Conservation (phyloP, 257 asterid species). For the Nicotiana noctiflora region DNA sequence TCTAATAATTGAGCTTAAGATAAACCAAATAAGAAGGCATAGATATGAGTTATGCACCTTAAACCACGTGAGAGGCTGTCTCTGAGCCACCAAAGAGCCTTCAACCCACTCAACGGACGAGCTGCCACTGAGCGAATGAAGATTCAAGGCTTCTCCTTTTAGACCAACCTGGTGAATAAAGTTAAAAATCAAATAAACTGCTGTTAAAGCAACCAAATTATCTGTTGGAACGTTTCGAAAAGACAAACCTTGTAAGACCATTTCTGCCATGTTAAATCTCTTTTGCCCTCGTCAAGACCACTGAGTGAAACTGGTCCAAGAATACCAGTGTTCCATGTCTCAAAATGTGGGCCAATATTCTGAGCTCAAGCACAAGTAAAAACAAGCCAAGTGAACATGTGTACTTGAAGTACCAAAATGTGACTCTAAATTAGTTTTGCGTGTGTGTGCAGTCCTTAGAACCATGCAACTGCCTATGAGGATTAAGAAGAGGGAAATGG, state of each 20-base stretch:
- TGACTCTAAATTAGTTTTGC: neutral
- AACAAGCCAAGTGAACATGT: neutral
- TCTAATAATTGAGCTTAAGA: neutral
- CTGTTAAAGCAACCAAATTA: neutral
- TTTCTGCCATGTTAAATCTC: slow-evolving; percentile 95
- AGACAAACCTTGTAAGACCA: slow-evolving; percentile 79
- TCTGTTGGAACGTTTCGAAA: neutral
- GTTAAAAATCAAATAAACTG: neutral
- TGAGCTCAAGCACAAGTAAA: neutral
- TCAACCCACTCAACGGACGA: slow-evolving; percentile 25
- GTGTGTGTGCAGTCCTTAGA: neutral
- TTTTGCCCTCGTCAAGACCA: slow-evolving; percentile 83
- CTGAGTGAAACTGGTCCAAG: slow-evolving; percentile 93
- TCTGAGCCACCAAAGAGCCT: slow-evolving; percentile 19
- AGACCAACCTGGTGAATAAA: slow-evolving; percentile 62
- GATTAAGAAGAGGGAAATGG: slow-evolving; percentile 4
- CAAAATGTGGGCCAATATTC: slow-evolving; percentile 26
- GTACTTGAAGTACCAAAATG: neutral
- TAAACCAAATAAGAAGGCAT: neutral
- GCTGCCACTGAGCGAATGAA: slow-evolving; percentile 41
- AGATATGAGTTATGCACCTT: slow-evolving; percentile 14
- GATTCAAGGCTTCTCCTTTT: slow-evolving; percentile 84
- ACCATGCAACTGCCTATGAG: neutral
- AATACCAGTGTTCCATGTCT: slow-evolving; percentile 49
- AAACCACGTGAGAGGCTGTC: slow-evolving; percentile 23